Percentiles rank a stretch among this genome's conserved stretches.
Evolutionary conservation across 2,329 filamentous ascomycete genomes (phyloP).

Genomic region (Aspergillus cejpii): DNA sequence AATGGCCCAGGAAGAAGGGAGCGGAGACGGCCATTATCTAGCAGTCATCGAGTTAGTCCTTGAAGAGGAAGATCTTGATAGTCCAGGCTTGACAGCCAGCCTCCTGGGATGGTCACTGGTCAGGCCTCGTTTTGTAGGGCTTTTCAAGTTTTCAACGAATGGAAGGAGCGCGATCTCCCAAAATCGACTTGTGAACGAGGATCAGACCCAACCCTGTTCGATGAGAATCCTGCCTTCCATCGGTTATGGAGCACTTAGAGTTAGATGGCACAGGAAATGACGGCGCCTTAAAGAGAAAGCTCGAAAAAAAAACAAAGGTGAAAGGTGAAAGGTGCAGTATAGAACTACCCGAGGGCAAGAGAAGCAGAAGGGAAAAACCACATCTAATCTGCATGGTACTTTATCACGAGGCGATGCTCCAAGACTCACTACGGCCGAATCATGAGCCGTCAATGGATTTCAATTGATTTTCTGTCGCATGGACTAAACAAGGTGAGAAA

Average conservation of each 20-base stretch:
- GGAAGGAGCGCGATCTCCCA: background rate
- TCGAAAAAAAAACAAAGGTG: background rate
- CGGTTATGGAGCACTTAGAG: background rate
- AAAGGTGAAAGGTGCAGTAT: background rate
- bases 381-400: slow-evolving; percentile 18
- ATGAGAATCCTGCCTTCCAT: background rate
- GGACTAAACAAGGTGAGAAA: slow-evolving; percentile 10
- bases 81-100: background rate
- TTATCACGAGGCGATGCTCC: slow-evolving; percentile 18
- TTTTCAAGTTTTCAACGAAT: background rate
- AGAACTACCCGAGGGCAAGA: background rate
- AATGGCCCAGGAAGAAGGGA: background rate
- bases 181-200: background rate
- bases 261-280: no score
- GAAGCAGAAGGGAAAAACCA: background rate
- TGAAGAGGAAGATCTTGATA: slow-evolving; percentile 7
- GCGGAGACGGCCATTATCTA: background rate
- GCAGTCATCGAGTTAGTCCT: background rate
- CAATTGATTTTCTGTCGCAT: slow-evolving; percentile 15
- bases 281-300: background rate
- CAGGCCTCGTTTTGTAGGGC: background rate
- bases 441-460: slow-evolving; percentile 11
- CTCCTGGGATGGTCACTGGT: background rate
- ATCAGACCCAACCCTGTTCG: background rate
- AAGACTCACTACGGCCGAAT: slow-evolving; percentile 13